Evolutionary conservation across 371 early-diverging fungal species (phyloP).

Genomic region (Gilbertella persicaria): DNA sequence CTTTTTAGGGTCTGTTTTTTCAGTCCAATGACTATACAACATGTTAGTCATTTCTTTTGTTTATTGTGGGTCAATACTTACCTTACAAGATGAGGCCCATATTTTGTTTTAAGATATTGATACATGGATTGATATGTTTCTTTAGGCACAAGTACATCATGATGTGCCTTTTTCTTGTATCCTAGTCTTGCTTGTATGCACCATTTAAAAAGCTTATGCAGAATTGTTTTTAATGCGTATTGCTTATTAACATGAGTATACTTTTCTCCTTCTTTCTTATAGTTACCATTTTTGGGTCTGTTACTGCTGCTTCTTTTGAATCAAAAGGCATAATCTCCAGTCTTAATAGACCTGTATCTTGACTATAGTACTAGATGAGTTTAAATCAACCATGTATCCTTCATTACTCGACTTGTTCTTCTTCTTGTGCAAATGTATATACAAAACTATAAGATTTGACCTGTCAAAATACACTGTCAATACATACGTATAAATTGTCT

Average conservation of each 20-base stretch:
- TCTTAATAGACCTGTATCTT: slow-evolving; percentile 22
- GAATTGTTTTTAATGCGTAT: slow-evolving; percentile 61
- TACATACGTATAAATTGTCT: neutral
- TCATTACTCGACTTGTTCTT: slow-evolving; percentile 5
- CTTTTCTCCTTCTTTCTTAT: slow-evolving; percentile 6
- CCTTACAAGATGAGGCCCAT: slow-evolving; percentile 57
- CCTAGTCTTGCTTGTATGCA: slow-evolving; percentile 72
- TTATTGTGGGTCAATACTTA: no score
- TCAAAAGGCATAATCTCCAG: slow-evolving; percentile 35
- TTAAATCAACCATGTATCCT: neutral
- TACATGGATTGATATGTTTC: slow-evolving; percentile 66
- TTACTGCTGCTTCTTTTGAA: slow-evolving; percentile 8
- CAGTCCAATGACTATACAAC: slow-evolving; percentile 62
- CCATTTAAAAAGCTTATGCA: slow-evolving; percentile 80
- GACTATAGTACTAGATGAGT: neutral
- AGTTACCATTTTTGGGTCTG: slow-evolving; percentile 55
- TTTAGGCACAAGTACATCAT: slow-evolving; percentile 74
- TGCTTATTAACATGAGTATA: slow-evolving; percentile 37
- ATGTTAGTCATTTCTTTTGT: no score
- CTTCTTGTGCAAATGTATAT: slow-evolving; percentile 11
- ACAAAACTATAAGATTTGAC: slow-evolving; percentile 50
- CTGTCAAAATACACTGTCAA: slow-evolving; percentile 13
- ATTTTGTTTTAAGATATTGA: slow-evolving; percentile 62
- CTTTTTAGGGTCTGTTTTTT: slow-evolving; percentile 82
- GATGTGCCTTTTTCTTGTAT: slow-evolving; percentile 70